Evolutionary conservation across 768 basidiomycete genomes (phyloP), one percentile per base, ranked within the genome.

Genomic region (Paxillus involutus): DNA sequence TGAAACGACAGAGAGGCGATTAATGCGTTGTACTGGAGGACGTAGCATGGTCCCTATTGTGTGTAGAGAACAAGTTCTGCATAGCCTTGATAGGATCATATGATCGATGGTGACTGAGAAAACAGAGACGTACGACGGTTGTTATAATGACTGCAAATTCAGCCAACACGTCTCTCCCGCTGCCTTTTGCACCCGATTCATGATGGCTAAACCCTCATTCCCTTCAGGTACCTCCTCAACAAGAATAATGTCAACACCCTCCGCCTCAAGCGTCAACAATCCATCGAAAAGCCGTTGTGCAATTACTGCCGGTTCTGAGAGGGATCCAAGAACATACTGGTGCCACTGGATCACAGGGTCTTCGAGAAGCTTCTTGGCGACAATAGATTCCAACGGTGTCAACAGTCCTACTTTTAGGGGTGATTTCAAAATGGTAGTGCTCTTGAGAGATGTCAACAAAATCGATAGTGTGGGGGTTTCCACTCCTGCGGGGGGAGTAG

Each of bases 101-200:
- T 42, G 50, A 19, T 12, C 14, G 14, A 30, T 3, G 30, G 12
- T 16, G 45, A 10, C 12, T 9, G 26, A 42, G 29, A 42, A 14
- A 19, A 51, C 14, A 40, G 21, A 7, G 48, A 59, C 65, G 39
- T 44, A 68, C 63, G 43, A 56, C 49, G 8, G 43, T 43, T 40
- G 58, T 57, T 68, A 68, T 29, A 32, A 9, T 19, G 53, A 41
- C 37, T 42, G 16, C 11, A 53, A 45, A 21, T 37, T 19, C 9
- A 77, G 55, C 72, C 75, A 76, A 36, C 56, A 55, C 10, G 60
- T 62, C 46, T 86, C 82, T 4, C 86, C 83, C 7, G 94, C 94
- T 2, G 96, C 95, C 67, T 98, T 98, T 57, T 81, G 81, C 24
- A 94, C 84, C 16, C 96, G 80, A 69, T 98, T 97, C 93, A 97